Percentiles rank a stretch among this genome's conserved stretches.
Conservation (phyloP, 345 rosid species). For the Euphorbia peplus region DNA sequence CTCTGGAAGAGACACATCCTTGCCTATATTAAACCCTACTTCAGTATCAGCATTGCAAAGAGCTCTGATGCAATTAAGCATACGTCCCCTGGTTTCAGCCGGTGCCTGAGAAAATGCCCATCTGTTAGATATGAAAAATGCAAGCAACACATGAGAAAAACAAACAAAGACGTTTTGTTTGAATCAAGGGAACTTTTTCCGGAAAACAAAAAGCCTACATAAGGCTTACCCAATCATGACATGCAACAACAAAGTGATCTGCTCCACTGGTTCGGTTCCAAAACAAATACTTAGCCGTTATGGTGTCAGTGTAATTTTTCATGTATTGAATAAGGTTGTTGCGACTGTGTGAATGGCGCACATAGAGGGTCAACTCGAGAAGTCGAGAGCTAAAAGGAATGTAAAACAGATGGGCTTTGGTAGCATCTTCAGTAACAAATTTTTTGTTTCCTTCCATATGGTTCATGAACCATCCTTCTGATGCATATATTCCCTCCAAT, state of each 20-base stretch:
- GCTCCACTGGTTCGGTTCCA: slow-evolving; percentile 89
- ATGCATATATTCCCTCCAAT: slow-evolving; percentile 82
- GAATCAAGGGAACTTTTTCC: not conserved
- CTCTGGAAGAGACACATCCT: slow-evolving; percentile 82
- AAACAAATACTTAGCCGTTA: slow-evolving; percentile 55
- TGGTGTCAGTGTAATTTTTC: slow-evolving; percentile 51
- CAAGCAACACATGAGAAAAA: not conserved
- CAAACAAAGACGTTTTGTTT: not conserved
- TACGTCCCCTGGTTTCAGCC: slow-evolving; percentile 57
- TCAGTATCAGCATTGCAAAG: slow-evolving; percentile 81
- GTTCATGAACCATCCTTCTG: slow-evolving; percentile 97
- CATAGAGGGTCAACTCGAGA: slow-evolving; percentile 74
- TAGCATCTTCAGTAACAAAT: slow-evolving; percentile 51
- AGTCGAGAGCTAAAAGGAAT: slow-evolving; percentile 83
- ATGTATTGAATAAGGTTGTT: slow-evolving; percentile 58
- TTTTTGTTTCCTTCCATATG: slow-evolving; percentile 57
- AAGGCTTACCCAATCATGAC: slow-evolving; percentile 83
- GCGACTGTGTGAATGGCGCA: slow-evolving; percentile 60
- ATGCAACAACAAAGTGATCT: slow-evolving; percentile 87
- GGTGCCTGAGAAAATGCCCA: slow-evolving; percentile 56
- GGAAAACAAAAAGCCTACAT: not conserved
- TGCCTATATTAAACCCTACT: slow-evolving; percentile 77
- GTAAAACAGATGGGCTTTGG: slow-evolving; percentile 80
- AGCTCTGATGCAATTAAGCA: slow-evolving; percentile 80
- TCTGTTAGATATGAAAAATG: not conserved